phyloP scores from a whole-genome alignment of 371 early-diverging fungal species.

The Lichtheimia hyalospora region DNA sequence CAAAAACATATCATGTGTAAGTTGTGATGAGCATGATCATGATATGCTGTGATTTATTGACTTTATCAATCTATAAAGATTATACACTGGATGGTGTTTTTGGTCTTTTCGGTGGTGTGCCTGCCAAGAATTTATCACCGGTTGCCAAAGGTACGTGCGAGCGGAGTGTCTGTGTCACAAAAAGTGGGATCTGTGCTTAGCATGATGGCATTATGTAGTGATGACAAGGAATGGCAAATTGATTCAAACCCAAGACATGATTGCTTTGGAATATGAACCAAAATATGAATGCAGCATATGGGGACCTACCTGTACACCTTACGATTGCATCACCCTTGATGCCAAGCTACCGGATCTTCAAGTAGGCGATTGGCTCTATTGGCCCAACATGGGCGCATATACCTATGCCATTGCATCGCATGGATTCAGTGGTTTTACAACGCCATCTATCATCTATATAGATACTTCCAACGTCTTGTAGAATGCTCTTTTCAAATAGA shows the following conservation, averaged over 20 bases:
- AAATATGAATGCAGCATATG: conserved; percentile 76
- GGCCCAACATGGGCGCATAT: conserved; percentile 96
- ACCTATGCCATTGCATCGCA: conserved; percentile 79
- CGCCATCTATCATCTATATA: conserved; percentile 82
- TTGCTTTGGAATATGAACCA: conserved; percentile 8
- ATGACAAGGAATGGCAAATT: conserved; percentile 15
- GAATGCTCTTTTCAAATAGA: background rate
- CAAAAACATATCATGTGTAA: conserved; percentile 79
- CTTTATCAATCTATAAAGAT: conserved; percentile 30
- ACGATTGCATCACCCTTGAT: conserved; percentile 84
- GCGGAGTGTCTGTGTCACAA: background rate
- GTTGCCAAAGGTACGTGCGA: conserved; percentile 44
- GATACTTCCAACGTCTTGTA: conserved; percentile 52
- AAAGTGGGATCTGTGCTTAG: background rate
- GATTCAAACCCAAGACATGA: conserved; percentile 3
- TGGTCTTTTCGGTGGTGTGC: conserved; percentile 95
- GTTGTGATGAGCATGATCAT: conserved; percentile 2
- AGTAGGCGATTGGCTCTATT: conserved; percentile 95
- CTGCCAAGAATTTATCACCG: conserved; percentile 92
- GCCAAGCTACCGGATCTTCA: conserved; percentile 78
- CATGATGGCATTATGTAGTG: conserved; percentile 4
- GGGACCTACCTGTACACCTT: conserved; percentile 98
- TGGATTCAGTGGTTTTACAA: conserved; percentile 90
- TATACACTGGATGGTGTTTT: conserved; percentile 98
- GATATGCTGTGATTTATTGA: background rate